A percentile compares a stretch with the other conserved stretches of the same genome.
phyloP scores from a whole-genome alignment of 2,329 filamentous ascomycete genomes.

The Cercospora brassicicola region DNA sequence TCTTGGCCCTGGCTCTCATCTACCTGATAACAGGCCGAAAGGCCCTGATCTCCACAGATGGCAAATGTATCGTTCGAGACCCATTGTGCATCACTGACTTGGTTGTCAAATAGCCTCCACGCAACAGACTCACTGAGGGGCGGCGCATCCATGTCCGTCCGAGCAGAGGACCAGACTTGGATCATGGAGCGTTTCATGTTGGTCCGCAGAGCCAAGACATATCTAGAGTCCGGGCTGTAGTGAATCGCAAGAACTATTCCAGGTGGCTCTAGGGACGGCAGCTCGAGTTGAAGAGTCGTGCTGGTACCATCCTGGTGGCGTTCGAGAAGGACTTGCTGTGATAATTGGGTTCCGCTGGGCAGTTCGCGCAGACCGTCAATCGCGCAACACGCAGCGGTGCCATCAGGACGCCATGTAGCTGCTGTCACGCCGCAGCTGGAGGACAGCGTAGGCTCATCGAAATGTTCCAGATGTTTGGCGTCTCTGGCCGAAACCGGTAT shows the following conservation, averaged over 20 bases:
- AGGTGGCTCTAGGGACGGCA: constrained; percentile 31
- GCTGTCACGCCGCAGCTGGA: constrained; percentile 36
- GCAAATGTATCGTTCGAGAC: constrained; percentile 46
- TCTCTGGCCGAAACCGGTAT: constrained; percentile 30
- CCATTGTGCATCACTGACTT: constrained; percentile 49
- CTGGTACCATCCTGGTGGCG: constrained; percentile 28
- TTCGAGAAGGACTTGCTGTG: constrained; percentile 33
- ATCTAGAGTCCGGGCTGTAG: constrained; percentile 36
- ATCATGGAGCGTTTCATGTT: constrained; percentile 37
- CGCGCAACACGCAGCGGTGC: constrained; percentile 35
- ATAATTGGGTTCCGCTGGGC: constrained; percentile 24
- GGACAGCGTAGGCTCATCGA: constrained; percentile 34
- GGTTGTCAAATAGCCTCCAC: constrained; percentile 45
- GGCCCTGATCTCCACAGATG: constrained; percentile 44
- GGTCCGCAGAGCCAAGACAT: constrained; percentile 35
- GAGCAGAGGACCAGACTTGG: constrained; percentile 33
- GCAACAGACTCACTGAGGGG: constrained; percentile 40
- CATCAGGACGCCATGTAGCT: constrained; percentile 39
- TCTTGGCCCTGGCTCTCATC: constrained; percentile 20
- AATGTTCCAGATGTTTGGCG: constrained; percentile 25
- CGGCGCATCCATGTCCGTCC: constrained; percentile 11
- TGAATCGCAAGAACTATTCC: constrained; percentile 34
- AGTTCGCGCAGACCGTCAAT: constrained; percentile 28
- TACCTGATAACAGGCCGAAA: constrained; percentile 28
- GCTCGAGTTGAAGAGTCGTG: constrained; percentile 24